Conservation (phyloP, 2,329 filamentous ascomycete species). For the Parasarocladium wereldwijsianum region DNA sequence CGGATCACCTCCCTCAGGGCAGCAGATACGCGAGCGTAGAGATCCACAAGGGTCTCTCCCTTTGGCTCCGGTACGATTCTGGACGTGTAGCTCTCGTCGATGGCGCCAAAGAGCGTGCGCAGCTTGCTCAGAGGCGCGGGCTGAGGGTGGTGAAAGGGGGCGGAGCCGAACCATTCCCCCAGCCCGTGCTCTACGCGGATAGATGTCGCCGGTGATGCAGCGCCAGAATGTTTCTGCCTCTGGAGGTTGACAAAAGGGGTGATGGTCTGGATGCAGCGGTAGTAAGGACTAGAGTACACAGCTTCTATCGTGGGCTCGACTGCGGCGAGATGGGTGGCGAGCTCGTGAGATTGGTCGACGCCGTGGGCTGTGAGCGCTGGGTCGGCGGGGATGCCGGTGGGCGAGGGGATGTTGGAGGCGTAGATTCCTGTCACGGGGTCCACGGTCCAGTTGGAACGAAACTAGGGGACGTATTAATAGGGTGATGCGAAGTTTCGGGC, state of each 20-base stretch:
- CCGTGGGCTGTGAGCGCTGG: constrained; percentile 79
- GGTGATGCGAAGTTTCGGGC: neutral
- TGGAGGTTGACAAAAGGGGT: constrained; percentile 46
- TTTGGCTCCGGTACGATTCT: constrained; percentile 17
- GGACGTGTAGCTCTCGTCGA: constrained; percentile 35
- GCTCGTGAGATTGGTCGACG: constrained; percentile 65
- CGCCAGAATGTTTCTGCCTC: constrained; percentile 8
- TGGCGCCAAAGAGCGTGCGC: constrained; percentile 50
- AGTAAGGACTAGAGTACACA: constrained; percentile 77
- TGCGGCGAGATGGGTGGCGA: constrained; percentile 49
- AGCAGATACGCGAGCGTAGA: constrained; percentile 67
- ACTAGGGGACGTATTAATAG: constrained; percentile 36
- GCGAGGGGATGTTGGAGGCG: constrained; percentile 55
- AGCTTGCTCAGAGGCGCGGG: constrained; percentile 54
- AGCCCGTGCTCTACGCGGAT: constrained; percentile 43
- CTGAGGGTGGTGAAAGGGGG: constrained; percentile 70
- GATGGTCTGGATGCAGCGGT: constrained; percentile 76
- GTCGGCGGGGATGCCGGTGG: constrained; percentile 79
- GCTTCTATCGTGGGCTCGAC: constrained; percentile 54
- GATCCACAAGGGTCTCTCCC: constrained; percentile 65
- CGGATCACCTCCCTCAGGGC: constrained; percentile 56
- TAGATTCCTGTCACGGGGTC: constrained; percentile 71
- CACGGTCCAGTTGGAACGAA: constrained; percentile 81
- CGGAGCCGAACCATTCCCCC: constrained; percentile 84
- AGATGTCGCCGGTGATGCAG: constrained; percentile 13